Percentiles rank a stretch among this genome's conserved stretches.
These are phyloP conservation scores for Centaurea solstitialis DNA, from an alignment of 129 eudicot genomes.

Conservation along the genomic window DNA sequence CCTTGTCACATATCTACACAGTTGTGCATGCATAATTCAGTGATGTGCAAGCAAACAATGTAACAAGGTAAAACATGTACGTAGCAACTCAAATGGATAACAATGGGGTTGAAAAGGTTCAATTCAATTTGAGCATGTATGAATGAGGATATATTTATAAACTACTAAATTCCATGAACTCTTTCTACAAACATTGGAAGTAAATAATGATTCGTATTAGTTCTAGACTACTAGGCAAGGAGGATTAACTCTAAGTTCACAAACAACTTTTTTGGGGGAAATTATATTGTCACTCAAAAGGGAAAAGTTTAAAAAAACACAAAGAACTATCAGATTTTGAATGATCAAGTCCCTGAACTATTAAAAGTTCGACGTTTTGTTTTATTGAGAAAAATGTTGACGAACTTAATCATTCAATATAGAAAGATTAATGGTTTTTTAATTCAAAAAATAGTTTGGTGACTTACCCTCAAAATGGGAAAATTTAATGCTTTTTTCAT, in stretches of 20 bases:
- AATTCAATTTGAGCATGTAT: background rate
- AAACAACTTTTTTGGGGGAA: background rate
- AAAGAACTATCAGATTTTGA: too few relatives aligned
- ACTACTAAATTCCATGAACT: background rate
- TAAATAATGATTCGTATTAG: background rate
- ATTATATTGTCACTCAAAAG: too few relatives aligned
- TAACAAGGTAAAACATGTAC: background rate
- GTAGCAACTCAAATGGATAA: background rate
- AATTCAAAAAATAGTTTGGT: too few relatives aligned
- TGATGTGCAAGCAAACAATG: background rate
- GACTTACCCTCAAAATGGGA: too few relatives aligned
- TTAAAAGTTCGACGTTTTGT: too few relatives aligned
- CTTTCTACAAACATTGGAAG: background rate
- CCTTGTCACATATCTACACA: slow-evolving; percentile 76
- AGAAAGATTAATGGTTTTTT: too few relatives aligned
- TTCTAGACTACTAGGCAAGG: too few relatives aligned
- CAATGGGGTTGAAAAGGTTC: background rate
- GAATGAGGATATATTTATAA: background rate
- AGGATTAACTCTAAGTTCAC: background rate
- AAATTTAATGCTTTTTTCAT: too few relatives aligned
- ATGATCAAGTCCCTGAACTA: too few relatives aligned
- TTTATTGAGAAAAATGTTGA: too few relatives aligned
- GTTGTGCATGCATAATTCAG: background rate
- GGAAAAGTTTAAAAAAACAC: too few relatives aligned
- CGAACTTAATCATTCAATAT: too few relatives aligned